These are phyloP conservation scores for Boletellus sp. DNA, from an alignment of 768 basidiomycete species.

Conservation along the genomic window DNA sequence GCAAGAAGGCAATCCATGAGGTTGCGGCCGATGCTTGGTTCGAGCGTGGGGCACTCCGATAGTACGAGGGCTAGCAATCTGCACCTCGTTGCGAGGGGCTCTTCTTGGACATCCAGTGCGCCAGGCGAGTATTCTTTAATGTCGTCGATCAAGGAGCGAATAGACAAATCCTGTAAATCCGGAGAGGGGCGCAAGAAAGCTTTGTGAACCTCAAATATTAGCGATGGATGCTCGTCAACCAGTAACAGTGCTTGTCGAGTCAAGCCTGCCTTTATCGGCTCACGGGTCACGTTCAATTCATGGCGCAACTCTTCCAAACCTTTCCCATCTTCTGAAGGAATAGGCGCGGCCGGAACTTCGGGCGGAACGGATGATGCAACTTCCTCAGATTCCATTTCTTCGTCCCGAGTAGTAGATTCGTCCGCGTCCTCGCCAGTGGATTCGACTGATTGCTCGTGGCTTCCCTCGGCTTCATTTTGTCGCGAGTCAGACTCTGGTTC, in stretches of 20 bases:
- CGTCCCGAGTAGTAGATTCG: slow-evolving; percentile 22
- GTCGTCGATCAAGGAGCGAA: slow-evolving; percentile 73
- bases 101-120: slow-evolving; percentile 68
- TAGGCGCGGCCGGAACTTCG: slow-evolving; percentile 13
- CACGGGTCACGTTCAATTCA: slow-evolving; percentile 63
- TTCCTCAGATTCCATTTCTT: slow-evolving; percentile 28
- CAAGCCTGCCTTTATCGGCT: slow-evolving; percentile 60
- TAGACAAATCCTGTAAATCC: slow-evolving; percentile 58
- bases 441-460: slow-evolving; percentile 28
- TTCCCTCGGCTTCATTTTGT: slow-evolving; percentile 11
- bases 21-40: slow-evolving; percentile 50
- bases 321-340: slow-evolving; percentile 33
- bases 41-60: slow-evolving; percentile 64
- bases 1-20: slow-evolving; percentile 70
- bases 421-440: slow-evolving; percentile 27
- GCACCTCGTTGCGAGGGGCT: slow-evolving; percentile 75
- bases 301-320: slow-evolving; percentile 60
- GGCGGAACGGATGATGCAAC: slow-evolving; percentile 9
- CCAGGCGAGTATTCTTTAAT: slow-evolving; percentile 63
- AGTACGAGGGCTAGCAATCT: slow-evolving; percentile 83
- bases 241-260: slow-evolving; percentile 69
- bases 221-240: slow-evolving; percentile 80
- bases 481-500: slow-evolving; percentile 29
- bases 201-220: slow-evolving; percentile 84
- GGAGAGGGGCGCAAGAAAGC: slow-evolving; percentile 70